Evolutionary conservation across 306 rosid species (phyloP), one percentile per base, ranked within the genome.

Genomic region (Vigna trinervia): DNA sequence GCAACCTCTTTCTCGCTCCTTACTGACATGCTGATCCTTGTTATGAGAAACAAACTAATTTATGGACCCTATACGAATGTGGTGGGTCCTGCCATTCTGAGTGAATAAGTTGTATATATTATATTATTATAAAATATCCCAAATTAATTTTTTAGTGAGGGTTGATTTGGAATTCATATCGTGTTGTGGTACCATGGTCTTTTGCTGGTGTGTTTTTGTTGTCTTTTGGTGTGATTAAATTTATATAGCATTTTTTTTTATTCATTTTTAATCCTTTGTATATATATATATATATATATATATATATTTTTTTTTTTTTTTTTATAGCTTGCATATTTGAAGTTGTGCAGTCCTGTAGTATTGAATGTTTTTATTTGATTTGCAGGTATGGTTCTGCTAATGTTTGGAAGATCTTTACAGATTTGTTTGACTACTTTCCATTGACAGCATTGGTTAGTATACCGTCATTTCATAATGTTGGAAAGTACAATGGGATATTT

Each of bases 321-420:
- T 62, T 53, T 12, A 46, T 15, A 48, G 13, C 61, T 39, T 34
- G 34, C 5, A 10, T 67, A 8, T 53, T 54, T 81, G 43, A 69
- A 26, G 52, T 48, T 71, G 13, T 63, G 77, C 84, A 58, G 70
- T 71, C 58, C 26, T 22, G 20, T 52, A 10, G 60, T 28, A 52
- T 15, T 82, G 51, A 78, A 57, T 65, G 75, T 51, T 50, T 14
- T 60, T 64, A n/a, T 78, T 85, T 63, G 80, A 32, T 83, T 70
- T 82, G 78, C 90, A 95, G 97, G 97, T 95, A 90, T 84, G 99
- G 99, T 64, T 92, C 87, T 79, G 99, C 99, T 75, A 95, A 87
- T 88, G 98, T 93, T 74, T 93, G 97, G 98, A 93, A 93, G 92
- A 88, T 68, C 79, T 93, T 95, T 77, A 95, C 99, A 3, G 97